These are phyloP conservation scores for Botryococcus braunii DNA, from an alignment of 163 green algal genomes.

Conservation along the genomic window DNA sequence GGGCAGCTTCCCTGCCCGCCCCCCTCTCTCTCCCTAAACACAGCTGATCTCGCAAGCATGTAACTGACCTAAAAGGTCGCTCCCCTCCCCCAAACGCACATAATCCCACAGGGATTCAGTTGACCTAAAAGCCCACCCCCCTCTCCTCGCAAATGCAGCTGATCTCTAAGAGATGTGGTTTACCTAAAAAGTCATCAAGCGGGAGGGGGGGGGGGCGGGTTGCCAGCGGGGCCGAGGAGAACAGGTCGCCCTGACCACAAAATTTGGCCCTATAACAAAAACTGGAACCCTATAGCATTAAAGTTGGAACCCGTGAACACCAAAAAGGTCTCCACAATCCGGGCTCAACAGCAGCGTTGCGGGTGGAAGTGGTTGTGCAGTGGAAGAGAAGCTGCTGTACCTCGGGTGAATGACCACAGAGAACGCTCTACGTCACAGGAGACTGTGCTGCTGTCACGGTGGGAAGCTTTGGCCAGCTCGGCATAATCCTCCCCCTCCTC, in stretches of 20 bases:
- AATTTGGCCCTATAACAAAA: background rate
- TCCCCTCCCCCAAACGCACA: too few relatives aligned
- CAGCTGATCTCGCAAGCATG: too few relatives aligned
- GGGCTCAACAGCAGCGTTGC: background rate
- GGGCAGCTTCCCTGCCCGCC: too few relatives aligned
- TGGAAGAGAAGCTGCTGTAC: slow-evolving; percentile 1
- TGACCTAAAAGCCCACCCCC: too few relatives aligned
- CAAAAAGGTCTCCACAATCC: background rate
- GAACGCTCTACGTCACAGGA: slow-evolving; percentile 66
- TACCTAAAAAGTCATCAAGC: too few relatives aligned
- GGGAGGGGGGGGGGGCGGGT: too few relatives aligned
- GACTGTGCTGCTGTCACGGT: slow-evolving; percentile 53
- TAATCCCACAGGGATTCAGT: too few relatives aligned
- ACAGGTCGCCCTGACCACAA: background rate
- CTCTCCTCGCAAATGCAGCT: too few relatives aligned
- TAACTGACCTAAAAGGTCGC: too few relatives aligned
- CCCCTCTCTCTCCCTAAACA: too few relatives aligned
- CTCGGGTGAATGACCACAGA: slow-evolving; percentile 61
- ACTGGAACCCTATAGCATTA: background rate
- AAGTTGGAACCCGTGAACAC: background rate
- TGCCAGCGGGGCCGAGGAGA: background rate
- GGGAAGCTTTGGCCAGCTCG: slow-evolving; percentile 4
- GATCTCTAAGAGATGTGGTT: too few relatives aligned
- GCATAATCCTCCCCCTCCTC: slow-evolving; percentile 5
- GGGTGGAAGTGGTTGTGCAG: background rate